Evolutionary conservation across 106 monocot species (phyloP).

Genomic region (Dactylorhiza incarnata): DNA sequence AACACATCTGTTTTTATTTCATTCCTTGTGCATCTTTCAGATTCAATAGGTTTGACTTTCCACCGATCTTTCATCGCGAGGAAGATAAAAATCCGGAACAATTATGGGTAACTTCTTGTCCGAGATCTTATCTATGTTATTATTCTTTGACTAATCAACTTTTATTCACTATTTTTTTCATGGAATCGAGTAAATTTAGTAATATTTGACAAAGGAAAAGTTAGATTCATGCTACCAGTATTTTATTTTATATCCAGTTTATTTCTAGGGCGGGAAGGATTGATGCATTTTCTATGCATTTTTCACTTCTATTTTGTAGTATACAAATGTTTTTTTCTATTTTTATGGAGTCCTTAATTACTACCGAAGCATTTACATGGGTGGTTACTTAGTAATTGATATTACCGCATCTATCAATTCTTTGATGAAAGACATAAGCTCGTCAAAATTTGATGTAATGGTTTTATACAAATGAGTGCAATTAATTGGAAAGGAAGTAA

Average conservation of each 20-base stretch:
- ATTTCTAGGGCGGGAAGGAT: neutral
- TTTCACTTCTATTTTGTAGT: neutral
- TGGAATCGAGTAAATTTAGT: neutral
- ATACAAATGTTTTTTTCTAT: neutral
- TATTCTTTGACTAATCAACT: conserved; percentile 1
- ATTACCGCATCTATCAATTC: neutral
- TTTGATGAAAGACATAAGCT: neutral
- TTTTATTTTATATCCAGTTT: neutral
- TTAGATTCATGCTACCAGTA: neutral
- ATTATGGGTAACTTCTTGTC: conserved; percentile 47
- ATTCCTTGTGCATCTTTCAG: conserved; percentile 28
- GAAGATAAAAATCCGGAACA: conserved; percentile 86
- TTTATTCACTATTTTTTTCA: neutral
- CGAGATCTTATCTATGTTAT: neutral
- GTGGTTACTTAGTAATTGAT: neutral
- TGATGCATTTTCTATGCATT: neutral
- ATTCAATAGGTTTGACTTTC: conserved; percentile 93
- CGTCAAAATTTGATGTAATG: neutral
- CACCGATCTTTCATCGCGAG: conserved; percentile 94
- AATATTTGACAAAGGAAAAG: neutral
- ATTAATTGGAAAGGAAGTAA: neutral
- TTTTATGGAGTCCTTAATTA: neutral
- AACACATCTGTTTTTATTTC: neutral
- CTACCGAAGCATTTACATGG: neutral
- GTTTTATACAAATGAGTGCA: neutral